phyloP scores from a whole-genome alignment of 2,329 filamentous ascomycete genomes.

The Immersiporthe knoxdaviesiana region DNA sequence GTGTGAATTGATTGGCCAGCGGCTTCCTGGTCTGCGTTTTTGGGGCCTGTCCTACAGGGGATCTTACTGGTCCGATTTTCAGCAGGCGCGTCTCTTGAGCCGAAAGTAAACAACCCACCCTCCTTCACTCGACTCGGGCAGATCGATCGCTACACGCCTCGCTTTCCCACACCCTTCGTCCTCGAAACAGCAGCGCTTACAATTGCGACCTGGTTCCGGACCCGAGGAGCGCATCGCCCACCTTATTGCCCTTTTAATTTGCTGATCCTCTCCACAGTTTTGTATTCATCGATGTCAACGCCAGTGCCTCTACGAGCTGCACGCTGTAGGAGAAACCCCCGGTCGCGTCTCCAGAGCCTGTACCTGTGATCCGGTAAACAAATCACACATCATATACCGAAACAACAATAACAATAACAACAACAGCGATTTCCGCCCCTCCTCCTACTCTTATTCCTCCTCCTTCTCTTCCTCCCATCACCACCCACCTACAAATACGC shows the following conservation, averaged over 20 bases:
- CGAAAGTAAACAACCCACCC: constrained; percentile 25
- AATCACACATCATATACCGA: not conserved
- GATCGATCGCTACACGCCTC: constrained; percentile 23
- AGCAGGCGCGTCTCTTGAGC: constrained; percentile 24
- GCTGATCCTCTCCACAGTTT: constrained; percentile 20
- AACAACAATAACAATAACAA: not conserved
- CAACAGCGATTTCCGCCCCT: not conserved
- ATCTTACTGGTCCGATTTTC: constrained; percentile 13
- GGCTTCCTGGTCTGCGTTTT: constrained; percentile 14
- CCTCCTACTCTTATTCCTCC: no score
- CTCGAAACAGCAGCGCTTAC: constrained; percentile 24
- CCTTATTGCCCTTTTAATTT: constrained; percentile 7
- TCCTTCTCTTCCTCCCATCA: not conserved
- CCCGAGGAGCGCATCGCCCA: constrained; percentile 16
- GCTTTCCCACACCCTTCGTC: constrained; percentile 9
- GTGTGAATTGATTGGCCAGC: constrained; percentile 23
- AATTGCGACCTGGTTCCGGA: constrained; percentile 19
- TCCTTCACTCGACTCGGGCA: constrained; percentile 2
- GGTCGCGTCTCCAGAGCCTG: constrained; percentile 22
- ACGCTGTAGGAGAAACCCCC: constrained; percentile 2
- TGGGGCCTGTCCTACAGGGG: constrained; percentile 9
- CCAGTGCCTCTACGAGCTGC: constrained; percentile 18
- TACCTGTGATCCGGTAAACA: not conserved
- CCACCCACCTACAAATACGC: not conserved
- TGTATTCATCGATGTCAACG: constrained; percentile 18